Evolutionary conservation across 129 eudicot genomes (phyloP).

Genomic region (Tagetes patula): DNA sequence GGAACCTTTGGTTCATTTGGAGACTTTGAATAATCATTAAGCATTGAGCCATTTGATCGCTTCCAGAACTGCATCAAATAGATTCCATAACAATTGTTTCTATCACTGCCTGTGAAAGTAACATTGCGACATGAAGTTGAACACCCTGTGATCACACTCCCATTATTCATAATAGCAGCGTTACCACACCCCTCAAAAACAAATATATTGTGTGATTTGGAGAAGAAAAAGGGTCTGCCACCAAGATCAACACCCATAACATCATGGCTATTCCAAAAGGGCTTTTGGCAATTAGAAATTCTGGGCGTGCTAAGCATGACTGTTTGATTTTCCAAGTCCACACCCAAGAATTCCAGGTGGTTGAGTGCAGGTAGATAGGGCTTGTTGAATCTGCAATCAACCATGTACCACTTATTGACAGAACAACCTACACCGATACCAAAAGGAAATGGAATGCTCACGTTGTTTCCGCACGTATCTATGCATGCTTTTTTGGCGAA

Average conservation of each 20-base stretch:
- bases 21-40: too few relatives aligned
- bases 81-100: not conserved
- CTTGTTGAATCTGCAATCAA: not conserved
- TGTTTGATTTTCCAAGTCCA: not conserved
- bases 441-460: constrained; percentile 3
- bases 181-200: constrained; percentile 7
- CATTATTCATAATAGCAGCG: not conserved
- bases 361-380: not conserved
- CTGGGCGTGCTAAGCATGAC: not conserved
- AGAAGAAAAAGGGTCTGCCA: not conserved
- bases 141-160: not conserved
- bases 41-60: too few relatives aligned
- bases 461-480: not conserved
- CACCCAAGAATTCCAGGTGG: not conserved
- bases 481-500: not conserved
- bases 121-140: not conserved
- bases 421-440: not conserved
- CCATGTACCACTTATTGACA: not conserved
- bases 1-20: too few relatives aligned
- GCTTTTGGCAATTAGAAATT: not conserved
- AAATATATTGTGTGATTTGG: constrained; percentile 4
- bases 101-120: not conserved
- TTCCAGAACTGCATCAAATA: too few relatives aligned
- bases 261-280: not conserved
- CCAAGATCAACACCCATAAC: not conserved